Evolutionary conservation across 345 rosid genomes (phyloP), one percentile per base, ranked within the genome.

Genomic region (Litchi chinensis): DNA sequence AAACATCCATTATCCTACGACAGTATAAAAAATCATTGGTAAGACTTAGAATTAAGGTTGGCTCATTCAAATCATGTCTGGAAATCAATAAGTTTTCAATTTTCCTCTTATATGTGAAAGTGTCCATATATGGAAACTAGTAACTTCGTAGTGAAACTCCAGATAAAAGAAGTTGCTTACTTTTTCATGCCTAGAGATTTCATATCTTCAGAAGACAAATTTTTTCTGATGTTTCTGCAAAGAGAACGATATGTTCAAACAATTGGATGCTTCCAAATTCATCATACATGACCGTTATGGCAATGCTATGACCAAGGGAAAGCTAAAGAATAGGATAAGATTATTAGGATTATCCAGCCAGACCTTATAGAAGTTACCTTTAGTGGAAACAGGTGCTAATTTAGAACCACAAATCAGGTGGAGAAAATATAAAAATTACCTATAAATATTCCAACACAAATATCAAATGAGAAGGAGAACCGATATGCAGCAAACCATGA

Each of bases 401-500:
- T 71, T n/a, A 76, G 54, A 32, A 39, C 50, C 48, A 76, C n/a
- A 71, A 24, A 72, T 24, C 68, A 40, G 11, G 41, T 67, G 7
- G 60, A 44, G 77, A n/a, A 79, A 71, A 15, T 22, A 65, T 39
- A 70, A 68, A 80, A 16, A 64, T 73, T 87, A 96, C 98, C 98
- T 80, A 95, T 79, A 77, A 96, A 96, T 84, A 93, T 90, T 72
- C 91, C 90, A 64, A 89, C 84, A 87, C 93, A 91, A 40, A 85
- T 79, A 84, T 98, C 98, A 82, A 98, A 96, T 78, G 97, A 96
- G 70, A 84, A 83, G 82, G 98, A 90, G 83, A 96, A 96, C 67
- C 98, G 90, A 77, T 97, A 97, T 48, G 99, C 91, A 16, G 93
- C 93, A 79, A 97, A 97, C 99, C 99, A 97, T 64, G 99, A 97